Base-by-base conservation (phyloP, 139 green algal species). In the Nannochloris sp. region DNA sequence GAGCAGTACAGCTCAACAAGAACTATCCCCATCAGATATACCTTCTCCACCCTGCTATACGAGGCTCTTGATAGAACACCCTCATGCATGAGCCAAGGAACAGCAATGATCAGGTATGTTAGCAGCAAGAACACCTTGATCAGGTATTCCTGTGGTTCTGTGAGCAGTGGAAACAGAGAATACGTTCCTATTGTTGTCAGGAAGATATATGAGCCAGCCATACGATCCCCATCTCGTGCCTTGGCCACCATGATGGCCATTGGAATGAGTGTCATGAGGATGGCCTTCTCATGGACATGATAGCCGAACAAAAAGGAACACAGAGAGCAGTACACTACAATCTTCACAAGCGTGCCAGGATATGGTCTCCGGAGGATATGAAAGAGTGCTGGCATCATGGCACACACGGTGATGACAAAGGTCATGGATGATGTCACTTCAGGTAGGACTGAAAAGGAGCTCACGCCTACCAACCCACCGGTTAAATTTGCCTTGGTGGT, bases 221-320 rank as follows among this genome's bases (percentile, higher is more conserved):
- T 20, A 2, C 17, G 33, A 45, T 59, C 20, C 64, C 45, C 17
- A 14, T 40, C 8, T 17, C 30, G 45, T 53, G 5, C 49, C 58
- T 14, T 31, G n/a, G 60, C 60, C 17, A 48, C 65, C 62, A 72
- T 55, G 5, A 77, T 50, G 12, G 26, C 72, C 55, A 86, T 43
- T 6, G 83, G 82, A 6, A 91, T 36, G 1, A 75, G 60, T 28
- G 90, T 80, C 63, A 83, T 83, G 10, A 98, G 72, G 3, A 86
- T 69, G 0, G 91, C 92, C 81, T 98, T 98, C 65, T 98, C 92
- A 61, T 98, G 92, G 40, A 98, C 92, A 68, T 98, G 92, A 75
- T 91, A 98, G 8, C 90, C 90, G 25, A 89, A 83, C 67, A 96
- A 79, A 66, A 92, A 96, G 37, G 81, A 82, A 56, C 78, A 89